A percentile compares a stretch with the other conserved stretches of the same genome.
phyloP scores from a whole-genome alignment of 352 stramenopile genomes.

The Pythium scleroteichum region DNA sequence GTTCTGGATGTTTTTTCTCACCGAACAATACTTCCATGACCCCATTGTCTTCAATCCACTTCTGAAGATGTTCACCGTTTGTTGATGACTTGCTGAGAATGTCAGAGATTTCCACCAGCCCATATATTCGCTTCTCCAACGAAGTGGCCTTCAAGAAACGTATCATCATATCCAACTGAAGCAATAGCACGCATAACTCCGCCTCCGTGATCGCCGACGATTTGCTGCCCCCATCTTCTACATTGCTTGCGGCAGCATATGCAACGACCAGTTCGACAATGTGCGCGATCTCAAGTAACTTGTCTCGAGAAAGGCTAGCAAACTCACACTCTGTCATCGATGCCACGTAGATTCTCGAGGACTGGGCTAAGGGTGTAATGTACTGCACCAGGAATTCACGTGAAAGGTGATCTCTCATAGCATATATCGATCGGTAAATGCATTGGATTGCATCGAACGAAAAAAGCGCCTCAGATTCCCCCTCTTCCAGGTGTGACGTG shows the following conservation, averaged over 20 bases:
- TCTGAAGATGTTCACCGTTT: slow-evolving; percentile 35
- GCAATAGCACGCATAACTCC: slow-evolving; percentile 39
- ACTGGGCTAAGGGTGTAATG: slow-evolving; percentile 35
- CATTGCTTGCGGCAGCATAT: slow-evolving; percentile 1
- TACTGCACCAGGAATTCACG: slow-evolving; percentile 44
- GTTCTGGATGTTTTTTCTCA: slow-evolving; percentile 63
- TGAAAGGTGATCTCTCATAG: slow-evolving; percentile 57
- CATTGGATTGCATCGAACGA: slow-evolving; percentile 59
- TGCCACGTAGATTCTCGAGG: slow-evolving; percentile 33
- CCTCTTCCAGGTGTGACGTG: slow-evolving; percentile 2
- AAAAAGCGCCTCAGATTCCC: slow-evolving; percentile 24
- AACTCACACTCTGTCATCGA: slow-evolving; percentile 35
- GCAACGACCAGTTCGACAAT: slow-evolving; percentile 55
- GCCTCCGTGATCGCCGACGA: slow-evolving; percentile 10
- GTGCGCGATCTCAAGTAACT: slow-evolving; percentile 56
- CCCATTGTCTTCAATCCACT: slow-evolving; percentile 52
- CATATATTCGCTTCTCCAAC: slow-evolving; percentile 74
- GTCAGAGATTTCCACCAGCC: slow-evolving; percentile 62
- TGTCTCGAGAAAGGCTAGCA: slow-evolving; percentile 40
- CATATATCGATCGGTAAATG: slow-evolving; percentile 56
- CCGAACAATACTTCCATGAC: slow-evolving; percentile 60
- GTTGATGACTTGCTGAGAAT: slow-evolving; percentile 44
- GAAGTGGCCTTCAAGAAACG: slow-evolving; percentile 54
- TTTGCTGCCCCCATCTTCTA: background rate
- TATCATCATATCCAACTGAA: slow-evolving; percentile 55